Base-by-base conservation (phyloP, 148 eudicot genomes). In the Fagopyrum tataricum region DNA sequence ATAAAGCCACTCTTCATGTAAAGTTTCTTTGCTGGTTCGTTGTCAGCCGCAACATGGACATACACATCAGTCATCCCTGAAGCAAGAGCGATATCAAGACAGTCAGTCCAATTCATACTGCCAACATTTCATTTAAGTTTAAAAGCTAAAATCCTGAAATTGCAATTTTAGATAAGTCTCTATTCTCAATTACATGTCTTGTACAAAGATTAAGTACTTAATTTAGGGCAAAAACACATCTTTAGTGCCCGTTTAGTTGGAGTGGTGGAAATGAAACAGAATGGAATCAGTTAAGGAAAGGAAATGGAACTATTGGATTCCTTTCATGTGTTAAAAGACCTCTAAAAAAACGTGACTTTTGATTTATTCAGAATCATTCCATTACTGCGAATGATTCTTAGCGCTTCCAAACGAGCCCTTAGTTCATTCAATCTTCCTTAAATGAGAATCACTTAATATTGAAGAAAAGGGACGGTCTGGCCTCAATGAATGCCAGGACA, bases 1-100 rank as follows among this genome's bases (percentile, higher is more conserved):
- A 76, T 75, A 78, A 95, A 95, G 23, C 98, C 97, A 81, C 96
- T 86, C 78, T 91, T 95, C 76, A 79, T 56, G 84, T 95, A 95
- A 72, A 95, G 62, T 41, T 79, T 88, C 78, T 85, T 95, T 6
- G 98, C 98, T 41, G 96, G 81, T 76, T 83, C 93, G 69, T 95
- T 95, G 81, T 91, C 91, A 67, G 83, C 72, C 40, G 97, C 93
- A 37, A 91, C 98, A 69, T 95, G 98, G 74, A 91, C 93, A 75
- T 95, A 95, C 48, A 95, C 79, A 84, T 91, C 90, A 47, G 86
- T 82, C 78, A 95, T 90, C 76, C 98, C 98, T 95, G 90, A 52
- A 42, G 61, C 44, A 4, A 24, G 37, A 71, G 11, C 41, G 5
- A 44, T 0, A 71, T 39, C 48, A 55, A 6, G 39, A 74, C 14